phyloP scores from a whole-genome alignment of 129 eudicot species.

The Helichrysum umbraculigerum region DNA sequence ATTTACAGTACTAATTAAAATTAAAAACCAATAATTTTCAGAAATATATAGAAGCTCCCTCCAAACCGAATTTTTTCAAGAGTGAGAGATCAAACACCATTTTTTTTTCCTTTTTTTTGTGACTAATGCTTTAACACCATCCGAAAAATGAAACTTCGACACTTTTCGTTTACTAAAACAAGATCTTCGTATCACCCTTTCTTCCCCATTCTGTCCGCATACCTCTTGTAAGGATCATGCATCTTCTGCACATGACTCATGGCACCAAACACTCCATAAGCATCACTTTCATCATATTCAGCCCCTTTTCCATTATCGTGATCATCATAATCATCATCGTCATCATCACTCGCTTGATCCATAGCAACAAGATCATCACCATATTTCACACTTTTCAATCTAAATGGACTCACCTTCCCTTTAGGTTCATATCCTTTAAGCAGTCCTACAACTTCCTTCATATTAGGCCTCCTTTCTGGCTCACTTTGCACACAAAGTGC shows the following conservation, averaged over 20 bases:
- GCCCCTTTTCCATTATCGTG: slow-evolving; percentile 20
- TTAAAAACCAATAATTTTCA: slow-evolving; percentile 24
- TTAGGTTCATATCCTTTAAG: slow-evolving; percentile 57
- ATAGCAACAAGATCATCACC: slow-evolving; percentile 67
- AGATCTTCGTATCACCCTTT: slow-evolving; percentile 30
- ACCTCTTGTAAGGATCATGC: slow-evolving; percentile 58
- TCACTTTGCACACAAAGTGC: slow-evolving; percentile 72
- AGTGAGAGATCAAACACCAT: neutral
- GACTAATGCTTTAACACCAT: slow-evolving; percentile 3
- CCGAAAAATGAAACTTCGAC: neutral
- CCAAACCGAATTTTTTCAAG: slow-evolving; percentile 4
- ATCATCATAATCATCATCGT: slow-evolving; percentile 19
- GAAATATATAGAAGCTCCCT: slow-evolving; percentile 27
- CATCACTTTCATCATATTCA: slow-evolving; percentile 63
- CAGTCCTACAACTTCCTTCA: slow-evolving; percentile 75
- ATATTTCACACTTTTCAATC: slow-evolving; percentile 67
- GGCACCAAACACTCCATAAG: slow-evolving; percentile 72
- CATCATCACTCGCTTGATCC: slow-evolving; percentile 67
- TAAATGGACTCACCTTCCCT: slow-evolving; percentile 34
- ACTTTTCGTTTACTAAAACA: neutral
- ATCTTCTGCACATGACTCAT: slow-evolving; percentile 51
- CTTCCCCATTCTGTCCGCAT: slow-evolving; percentile 47
- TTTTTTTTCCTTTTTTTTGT: neutral
- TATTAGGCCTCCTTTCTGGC: slow-evolving; percentile 74
- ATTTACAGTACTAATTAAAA: slow-evolving; percentile 28